Conservation (phyloP, 192 early-diverging fungal species). For the Dissophora ornata region DNA sequence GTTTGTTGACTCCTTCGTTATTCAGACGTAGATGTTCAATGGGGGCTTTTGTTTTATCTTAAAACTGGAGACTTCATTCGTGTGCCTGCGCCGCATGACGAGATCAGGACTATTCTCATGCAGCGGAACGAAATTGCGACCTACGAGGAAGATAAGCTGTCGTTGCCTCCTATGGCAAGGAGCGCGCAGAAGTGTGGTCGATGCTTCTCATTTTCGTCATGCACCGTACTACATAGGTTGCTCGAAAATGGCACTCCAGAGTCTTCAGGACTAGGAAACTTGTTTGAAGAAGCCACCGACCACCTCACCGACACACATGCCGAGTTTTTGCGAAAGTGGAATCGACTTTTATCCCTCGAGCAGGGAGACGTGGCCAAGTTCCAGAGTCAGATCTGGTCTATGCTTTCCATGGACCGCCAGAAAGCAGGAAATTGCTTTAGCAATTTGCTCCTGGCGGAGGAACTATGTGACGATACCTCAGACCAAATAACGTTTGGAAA, state of each 20-base stretch:
- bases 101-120: constrained; percentile 79
- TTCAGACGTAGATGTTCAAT: constrained; percentile 74
- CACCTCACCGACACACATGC: constrained; percentile 70
- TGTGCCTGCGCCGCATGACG: constrained; percentile 70
- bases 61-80: constrained; percentile 71
- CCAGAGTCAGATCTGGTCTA: constrained; percentile 78
- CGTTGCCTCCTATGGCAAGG: constrained; percentile 79
- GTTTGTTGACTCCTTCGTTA: too few species aligned
- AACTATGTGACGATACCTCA: neutral
- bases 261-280: constrained; percentile 64
- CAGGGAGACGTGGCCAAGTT: constrained; percentile 73
- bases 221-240: constrained; percentile 77
- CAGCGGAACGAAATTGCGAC: constrained; percentile 79
- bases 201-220: constrained; percentile 74
- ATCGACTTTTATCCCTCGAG: constrained; percentile 76
- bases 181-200: constrained; percentile 69
- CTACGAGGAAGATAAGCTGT: constrained; percentile 52
- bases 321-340: constrained; percentile 85
- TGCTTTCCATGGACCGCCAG: constrained; percentile 63
- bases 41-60: constrained; percentile 84
- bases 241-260: constrained; percentile 73
- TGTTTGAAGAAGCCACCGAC: constrained; percentile 72
- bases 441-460: constrained; percentile 17
- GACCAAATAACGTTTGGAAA: neutral
- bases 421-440: constrained; percentile 45